Conservation (phyloP, 1,284 basidiomycete species). For the Trichosporon ovoides region DNA sequence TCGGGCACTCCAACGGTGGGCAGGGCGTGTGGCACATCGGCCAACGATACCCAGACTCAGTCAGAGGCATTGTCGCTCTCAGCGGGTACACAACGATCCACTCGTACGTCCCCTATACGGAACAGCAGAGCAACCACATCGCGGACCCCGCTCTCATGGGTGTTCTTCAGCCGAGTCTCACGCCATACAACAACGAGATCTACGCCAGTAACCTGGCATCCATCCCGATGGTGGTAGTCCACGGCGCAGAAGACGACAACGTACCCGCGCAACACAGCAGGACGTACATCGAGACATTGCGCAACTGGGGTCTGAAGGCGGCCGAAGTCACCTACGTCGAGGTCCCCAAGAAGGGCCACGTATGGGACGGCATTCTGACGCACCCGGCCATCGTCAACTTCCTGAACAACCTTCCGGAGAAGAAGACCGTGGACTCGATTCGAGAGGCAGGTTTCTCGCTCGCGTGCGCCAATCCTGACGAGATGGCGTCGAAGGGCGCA, state of each 20-base stretch:
- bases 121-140: conserved; percentile 55
- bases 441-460: conserved; percentile 40
- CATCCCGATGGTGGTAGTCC: conserved; percentile 64
- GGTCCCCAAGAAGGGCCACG: conserved; percentile 41
- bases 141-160: conserved; percentile 67
- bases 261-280: conserved; percentile 43
- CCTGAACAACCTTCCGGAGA: conserved; percentile 24
- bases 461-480: conserved; percentile 47
- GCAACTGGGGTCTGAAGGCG: conserved; percentile 21
- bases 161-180: conserved; percentile 65
- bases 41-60: conserved; percentile 67
- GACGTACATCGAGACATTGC: conserved; percentile 27
- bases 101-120: conserved; percentile 66
- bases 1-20: conserved; percentile 90
- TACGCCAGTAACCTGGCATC: conserved; percentile 68
- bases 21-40: conserved; percentile 81
- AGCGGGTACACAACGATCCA: conserved; percentile 78
- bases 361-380: conserved; percentile 47
- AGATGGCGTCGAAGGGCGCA: conserved; percentile 45
- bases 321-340: conserved; percentile 33
- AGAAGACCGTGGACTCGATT: conserved; percentile 21
- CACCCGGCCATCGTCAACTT: conserved; percentile 36
- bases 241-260: conserved; percentile 58
- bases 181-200: conserved; percentile 79
- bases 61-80: conserved; percentile 67